Evolutionary conservation across 2,329 filamentous ascomycete genomes (phyloP).

Genomic region (Neofusicoccum sp.): DNA sequence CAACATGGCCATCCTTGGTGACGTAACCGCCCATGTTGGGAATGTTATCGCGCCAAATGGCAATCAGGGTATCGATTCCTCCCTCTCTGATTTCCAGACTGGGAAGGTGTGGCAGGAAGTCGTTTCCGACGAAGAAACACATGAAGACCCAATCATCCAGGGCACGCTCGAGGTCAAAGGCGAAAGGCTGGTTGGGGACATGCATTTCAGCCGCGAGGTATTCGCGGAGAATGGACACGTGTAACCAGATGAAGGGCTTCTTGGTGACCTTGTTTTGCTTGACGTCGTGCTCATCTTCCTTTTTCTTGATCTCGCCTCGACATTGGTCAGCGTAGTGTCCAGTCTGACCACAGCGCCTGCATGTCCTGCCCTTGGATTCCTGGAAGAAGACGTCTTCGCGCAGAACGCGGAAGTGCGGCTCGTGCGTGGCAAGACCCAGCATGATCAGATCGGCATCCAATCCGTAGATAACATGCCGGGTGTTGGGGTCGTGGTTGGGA

Average conservation of each 20-base stretch:
- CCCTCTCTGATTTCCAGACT: conserved; percentile 96
- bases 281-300: conserved; percentile 76
- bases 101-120: conserved; percentile 96
- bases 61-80: conserved; percentile 91
- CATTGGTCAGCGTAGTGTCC: conserved; percentile 89
- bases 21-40: conserved; percentile 92
- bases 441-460: conserved; percentile 98
- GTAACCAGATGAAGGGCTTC: conserved; percentile 98
- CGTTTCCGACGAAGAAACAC: conserved; percentile 98
- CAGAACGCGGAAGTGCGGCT: conserved; percentile 92
- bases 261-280: conserved; percentile 68
- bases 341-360: conserved; percentile 85
- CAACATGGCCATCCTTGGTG: conserved; percentile 90
- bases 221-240: conserved; percentile 86
- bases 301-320: conserved; percentile 73
- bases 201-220: conserved; percentile 89
- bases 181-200: conserved; percentile 78
- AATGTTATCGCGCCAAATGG: conserved; percentile 95
- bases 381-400: conserved; percentile 96
- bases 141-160: conserved; percentile 99
- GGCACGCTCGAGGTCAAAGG: conserved; percentile 88
- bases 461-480: conserved; percentile 95
- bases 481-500: conserved; percentile 92
- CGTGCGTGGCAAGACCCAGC: conserved; percentile 94
- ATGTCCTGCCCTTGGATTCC: conserved; percentile 78